Evolutionary conservation across 2,329 filamentous ascomycete species (phyloP).

Genomic region (Daldinia eschscholtzii): DNA sequence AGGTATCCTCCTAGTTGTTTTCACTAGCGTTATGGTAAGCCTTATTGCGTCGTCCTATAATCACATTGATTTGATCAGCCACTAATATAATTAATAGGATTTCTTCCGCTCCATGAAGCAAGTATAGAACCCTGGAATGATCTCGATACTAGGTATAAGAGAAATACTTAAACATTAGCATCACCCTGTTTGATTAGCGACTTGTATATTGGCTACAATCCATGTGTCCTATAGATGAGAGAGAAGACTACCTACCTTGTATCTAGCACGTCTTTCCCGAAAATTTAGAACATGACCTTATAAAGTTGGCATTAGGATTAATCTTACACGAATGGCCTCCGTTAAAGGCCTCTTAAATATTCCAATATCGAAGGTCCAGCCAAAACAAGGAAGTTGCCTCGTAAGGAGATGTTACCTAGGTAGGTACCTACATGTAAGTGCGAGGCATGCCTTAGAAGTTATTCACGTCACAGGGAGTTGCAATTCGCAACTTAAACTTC

Average conservation of each 20-base stretch:
- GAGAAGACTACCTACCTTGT: slow-evolving; percentile 15
- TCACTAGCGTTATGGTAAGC: slow-evolving; percentile 78
- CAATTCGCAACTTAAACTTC: neutral
- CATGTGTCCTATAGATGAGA: slow-evolving; percentile 28
- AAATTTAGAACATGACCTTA: slow-evolving; percentile 11
- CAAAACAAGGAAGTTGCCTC: neutral
- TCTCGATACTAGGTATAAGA: slow-evolving; percentile 4
- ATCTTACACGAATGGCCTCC: neutral
- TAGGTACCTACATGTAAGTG: too few species aligned
- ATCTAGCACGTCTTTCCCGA: slow-evolving; percentile 18
- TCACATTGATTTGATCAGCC: neutral
- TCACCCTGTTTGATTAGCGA: slow-evolving; percentile 15
- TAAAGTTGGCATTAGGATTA: neutral
- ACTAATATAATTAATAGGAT: slow-evolving; percentile 32
- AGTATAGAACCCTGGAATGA: slow-evolving; percentile 17
- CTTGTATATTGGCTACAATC: slow-evolving; percentile 34
- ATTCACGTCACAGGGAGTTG: neutral
- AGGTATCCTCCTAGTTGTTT: slow-evolving; percentile 82
- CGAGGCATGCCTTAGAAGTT: neutral
- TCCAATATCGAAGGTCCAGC: neutral
- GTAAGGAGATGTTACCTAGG: too few species aligned
- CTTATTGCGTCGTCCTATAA: neutral
- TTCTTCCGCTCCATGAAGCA: slow-evolving; percentile 46
- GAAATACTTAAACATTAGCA: neutral
- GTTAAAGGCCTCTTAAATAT: neutral